Conservation (phyloP, 805 yeast species). For the Candida chilensis region DNA sequence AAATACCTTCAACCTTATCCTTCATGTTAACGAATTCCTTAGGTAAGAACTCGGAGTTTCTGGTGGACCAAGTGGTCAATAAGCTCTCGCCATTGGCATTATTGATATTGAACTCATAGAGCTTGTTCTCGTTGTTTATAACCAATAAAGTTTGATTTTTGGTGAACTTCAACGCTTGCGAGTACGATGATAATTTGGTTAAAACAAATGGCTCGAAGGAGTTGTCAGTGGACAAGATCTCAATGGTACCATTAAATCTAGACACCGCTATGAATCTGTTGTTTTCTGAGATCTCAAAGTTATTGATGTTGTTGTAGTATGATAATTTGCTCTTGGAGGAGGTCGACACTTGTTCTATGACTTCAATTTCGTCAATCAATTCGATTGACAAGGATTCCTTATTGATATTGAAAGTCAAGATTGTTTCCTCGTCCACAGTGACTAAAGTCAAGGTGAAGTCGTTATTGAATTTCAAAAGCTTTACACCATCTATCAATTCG, state of each 20-base stretch:
- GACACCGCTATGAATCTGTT: conserved; percentile 44
- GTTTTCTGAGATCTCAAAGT: conserved; percentile 37
- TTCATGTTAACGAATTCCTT: conserved; percentile 42
- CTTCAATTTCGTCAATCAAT: conserved; percentile 3
- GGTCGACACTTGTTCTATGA: too few species aligned
- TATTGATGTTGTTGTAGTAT: conserved; percentile 42
- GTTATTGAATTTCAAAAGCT: conserved; percentile 34
- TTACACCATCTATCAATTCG: conserved; percentile 46
- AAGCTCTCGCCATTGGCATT: conserved; percentile 14
- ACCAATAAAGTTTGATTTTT: conserved; percentile 43
- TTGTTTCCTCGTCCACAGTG: conserved; percentile 58
- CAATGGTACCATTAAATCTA: conserved; percentile 60
- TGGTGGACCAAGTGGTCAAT: conserved; percentile 71
- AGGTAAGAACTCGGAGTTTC: conserved; percentile 71
- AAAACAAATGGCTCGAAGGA: conserved; percentile 20
- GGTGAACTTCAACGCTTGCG: conserved; percentile 56
- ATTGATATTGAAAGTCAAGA: conserved; percentile 24
- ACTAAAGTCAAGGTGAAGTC: conserved; percentile 38
- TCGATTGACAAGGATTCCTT: conserved; percentile 3
- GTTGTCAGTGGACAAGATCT: conserved; percentile 19
- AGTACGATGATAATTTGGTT: conserved; percentile 48
- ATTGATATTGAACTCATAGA: conserved; percentile 54
- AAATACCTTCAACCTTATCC: conserved; percentile 70
- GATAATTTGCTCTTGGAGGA: conserved; percentile 24
- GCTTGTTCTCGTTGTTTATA: conserved; percentile 63